Evolutionary conservation across 805 yeast genomes (phyloP), one percentile per base, ranked within the genome.

Genomic region (Starmerella tilneyi): DNA sequence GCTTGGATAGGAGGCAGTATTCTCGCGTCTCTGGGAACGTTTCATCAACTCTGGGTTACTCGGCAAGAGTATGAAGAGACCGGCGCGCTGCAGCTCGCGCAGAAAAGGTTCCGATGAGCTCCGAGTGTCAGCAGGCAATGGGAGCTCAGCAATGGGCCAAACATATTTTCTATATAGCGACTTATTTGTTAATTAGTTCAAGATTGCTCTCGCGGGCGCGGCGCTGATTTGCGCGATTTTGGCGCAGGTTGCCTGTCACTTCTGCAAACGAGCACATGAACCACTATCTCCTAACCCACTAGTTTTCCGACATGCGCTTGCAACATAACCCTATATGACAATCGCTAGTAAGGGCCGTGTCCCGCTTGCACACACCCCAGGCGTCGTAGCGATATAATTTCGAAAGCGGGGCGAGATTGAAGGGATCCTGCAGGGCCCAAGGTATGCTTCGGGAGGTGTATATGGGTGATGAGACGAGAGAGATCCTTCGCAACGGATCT

Each of bases 21-120:
- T 30, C 67, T 88, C 45, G 78, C 94, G 5, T 79, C 92, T 43
- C 70, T 88, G 55, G 96, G 96, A 27, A 84, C 95, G 2, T 88
- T 88, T 71, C 96, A 88, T 62, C 96, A 88, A 63, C 83, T 92
- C 65, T 88, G 96, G 96, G 94, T 88, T 2, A 81, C 88, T 33
- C 79, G 78, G 58, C 76, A 75, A 53, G 96, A 88, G 63, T 83
- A 80, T 56, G 85, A 84, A 50, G 96, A 88, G 62, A 84, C 78
- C 21, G 96, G 96, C 5, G 78, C 78, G 11, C 92, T 84, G 45
- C 76, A 85, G 60, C 70, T 88, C 46, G 72, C 84, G 46, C 75
- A 75, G 45, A 89, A 81, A 62, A 73, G 96, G 65, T 86, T 86
- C 64, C 79, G 94, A 65, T 86, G 62, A 46, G 9, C 15, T 28